Evolutionary conservation across 805 yeast species (phyloP), one percentile per base, ranked within the genome.

Genomic region (Metschnikowia picachoensis): DNA sequence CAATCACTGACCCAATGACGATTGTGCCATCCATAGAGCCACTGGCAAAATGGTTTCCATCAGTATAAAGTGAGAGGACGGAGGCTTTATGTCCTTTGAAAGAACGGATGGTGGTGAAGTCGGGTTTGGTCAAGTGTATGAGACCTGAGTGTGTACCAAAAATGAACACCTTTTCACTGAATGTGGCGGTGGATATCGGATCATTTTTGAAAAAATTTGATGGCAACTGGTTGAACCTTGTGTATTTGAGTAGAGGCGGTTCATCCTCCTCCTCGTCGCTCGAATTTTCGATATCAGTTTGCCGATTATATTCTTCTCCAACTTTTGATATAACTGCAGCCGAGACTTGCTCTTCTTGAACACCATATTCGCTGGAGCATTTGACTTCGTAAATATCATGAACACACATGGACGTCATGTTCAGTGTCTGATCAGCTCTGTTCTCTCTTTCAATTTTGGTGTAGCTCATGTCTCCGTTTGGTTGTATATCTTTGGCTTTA

Each of bases 1-100:
- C 86, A 1, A 52, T 48, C 1, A 87, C 68, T 2, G 90, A 78
- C 0, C 96, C 94, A 4, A 89, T 78, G 1, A 89, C 89, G 0
- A 92, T 85, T 0, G 96, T 86, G 0, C 99, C 99, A 61, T 94
- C 99, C 71, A 92, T 83, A 0, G 97, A 89, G 0, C 91, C 96
- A 0, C 95, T 83, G 0, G 94, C 95, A 49, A 94, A 80, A 57
- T 76, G 80, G 8, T 65, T 65, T 0, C 95, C 94, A 58, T 88
- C 95, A 1, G 85, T 74, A 44, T 82, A 79, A 0, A 89, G 73
- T 0, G 88, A 79, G 35, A 91, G 66, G 2, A 94, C 78, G 0
- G 97, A 88, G 0, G 97, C 90, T 39, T 87, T 74, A 58, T 95
- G 96, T 1, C 92, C 90, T 55, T 88, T 79, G 49, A 87, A 76